Percentiles rank a stretch among this genome's conserved stretches.
phyloP scores from a whole-genome alignment of 1,139 yeast genomes.

The Lodderomyces parapsilosis region DNA sequence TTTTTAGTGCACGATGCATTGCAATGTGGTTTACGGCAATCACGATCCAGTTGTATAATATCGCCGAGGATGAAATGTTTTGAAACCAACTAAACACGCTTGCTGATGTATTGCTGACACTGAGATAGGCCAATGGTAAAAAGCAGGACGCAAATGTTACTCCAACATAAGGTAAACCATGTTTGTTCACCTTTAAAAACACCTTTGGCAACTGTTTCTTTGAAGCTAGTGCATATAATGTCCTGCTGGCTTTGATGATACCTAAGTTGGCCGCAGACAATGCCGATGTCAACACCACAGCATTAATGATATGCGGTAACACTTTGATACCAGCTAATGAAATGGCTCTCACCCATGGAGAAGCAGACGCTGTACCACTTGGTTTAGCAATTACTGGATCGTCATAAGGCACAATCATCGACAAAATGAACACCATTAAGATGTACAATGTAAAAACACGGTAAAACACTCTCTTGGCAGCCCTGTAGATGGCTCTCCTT shows the following conservation, averaged over 20 bases:
- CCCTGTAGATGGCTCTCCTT: conserved; percentile 45
- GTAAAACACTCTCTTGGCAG: conserved; percentile 46
- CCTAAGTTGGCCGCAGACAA: conserved; percentile 46
- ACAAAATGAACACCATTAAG: conserved; percentile 42
- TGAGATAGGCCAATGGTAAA: conserved; percentile 28
- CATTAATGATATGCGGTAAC: conserved; percentile 42
- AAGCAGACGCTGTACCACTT: conserved; percentile 47
- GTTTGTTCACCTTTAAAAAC: conserved; percentile 37
- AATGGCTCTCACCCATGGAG: conserved; percentile 41
- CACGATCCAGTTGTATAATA: conserved; percentile 26
- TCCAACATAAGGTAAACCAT: conserved; percentile 22
- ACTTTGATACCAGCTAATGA: conserved; percentile 27
- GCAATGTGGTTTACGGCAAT: conserved; percentile 32
- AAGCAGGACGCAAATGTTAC: conserved; percentile 25
- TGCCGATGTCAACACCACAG: conserved; percentile 25
- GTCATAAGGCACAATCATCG: conserved; percentile 45
- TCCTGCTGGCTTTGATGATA: conserved; percentile 41
- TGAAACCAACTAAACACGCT: conserved; percentile 31
- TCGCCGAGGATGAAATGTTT: conserved; percentile 22
- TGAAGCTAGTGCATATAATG: conserved; percentile 36
- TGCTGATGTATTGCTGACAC: conserved; percentile 20
- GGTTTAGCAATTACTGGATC: conserved; percentile 36
- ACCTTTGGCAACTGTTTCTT: conserved; percentile 44
- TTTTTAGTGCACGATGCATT: conserved; percentile 33
- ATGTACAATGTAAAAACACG: conserved; percentile 46